Conservation (phyloP, 352 stramenopile genomes). For the Phytopythium ostracodes region DNA sequence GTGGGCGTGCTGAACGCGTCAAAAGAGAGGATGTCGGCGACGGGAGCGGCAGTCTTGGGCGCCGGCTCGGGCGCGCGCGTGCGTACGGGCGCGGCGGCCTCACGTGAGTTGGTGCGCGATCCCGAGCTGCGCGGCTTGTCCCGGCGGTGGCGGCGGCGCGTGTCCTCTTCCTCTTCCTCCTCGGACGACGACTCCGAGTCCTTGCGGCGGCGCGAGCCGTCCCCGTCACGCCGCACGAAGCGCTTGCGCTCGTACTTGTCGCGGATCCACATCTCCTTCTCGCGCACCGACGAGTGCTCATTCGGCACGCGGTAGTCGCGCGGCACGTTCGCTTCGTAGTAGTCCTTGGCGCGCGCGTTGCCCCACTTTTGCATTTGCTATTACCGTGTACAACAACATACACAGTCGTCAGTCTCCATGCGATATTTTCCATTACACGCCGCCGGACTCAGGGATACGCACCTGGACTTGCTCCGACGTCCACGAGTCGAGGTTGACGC, state of each 20-base stretch:
- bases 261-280: constrained; percentile 89
- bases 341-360: constrained; percentile 86
- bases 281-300: constrained; percentile 76
- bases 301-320: constrained; percentile 72
- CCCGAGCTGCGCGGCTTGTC: constrained; percentile 15
- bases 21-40: constrained; percentile 63
- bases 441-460: constrained; percentile 5
- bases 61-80: constrained; percentile 26
- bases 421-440: background rate
- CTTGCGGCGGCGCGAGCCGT: constrained; percentile 29
- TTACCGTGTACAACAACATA: background rate
- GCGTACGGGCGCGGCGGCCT: constrained; percentile 21
- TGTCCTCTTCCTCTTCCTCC: constrained; percentile 15
- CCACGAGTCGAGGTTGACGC: constrained; percentile 93
- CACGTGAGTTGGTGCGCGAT: constrained; percentile 34
- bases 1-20: constrained; percentile 52
- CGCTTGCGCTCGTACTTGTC: constrained; percentile 89
- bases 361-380: constrained; percentile 91
- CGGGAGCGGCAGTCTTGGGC: constrained; percentile 8
- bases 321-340: constrained; percentile 86
- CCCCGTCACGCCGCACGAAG: constrained; percentile 43
- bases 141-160: constrained; percentile 13
- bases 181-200: constrained; percentile 32
- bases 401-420: background rate
- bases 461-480: constrained; percentile 84